Conservation (phyloP, 305 asterid species). For the Fraxinus dipetala region DNA sequence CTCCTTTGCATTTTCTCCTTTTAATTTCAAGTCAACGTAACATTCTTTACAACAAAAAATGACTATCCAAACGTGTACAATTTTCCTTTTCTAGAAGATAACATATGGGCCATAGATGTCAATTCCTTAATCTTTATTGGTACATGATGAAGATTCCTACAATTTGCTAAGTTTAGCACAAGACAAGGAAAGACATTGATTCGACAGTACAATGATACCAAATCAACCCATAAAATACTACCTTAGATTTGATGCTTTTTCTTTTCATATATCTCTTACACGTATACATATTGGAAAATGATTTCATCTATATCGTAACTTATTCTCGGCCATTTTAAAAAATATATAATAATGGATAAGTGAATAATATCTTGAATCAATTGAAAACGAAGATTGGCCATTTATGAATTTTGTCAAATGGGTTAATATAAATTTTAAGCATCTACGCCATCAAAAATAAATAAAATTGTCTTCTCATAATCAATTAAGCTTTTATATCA, state of each 20-base stretch:
- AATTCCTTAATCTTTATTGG: background rate
- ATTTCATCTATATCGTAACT: background rate
- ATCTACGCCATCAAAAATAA: background rate
- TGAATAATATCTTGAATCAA: background rate
- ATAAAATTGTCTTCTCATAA: background rate
- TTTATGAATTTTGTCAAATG: background rate
- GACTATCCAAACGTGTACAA: background rate
- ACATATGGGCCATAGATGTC: background rate
- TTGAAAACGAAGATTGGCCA: background rate
- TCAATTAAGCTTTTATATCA: background rate
- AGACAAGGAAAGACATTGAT: conserved; percentile 5
- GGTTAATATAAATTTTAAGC: background rate
- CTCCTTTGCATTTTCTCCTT: background rate
- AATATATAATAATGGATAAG: background rate
- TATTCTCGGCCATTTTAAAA: background rate
- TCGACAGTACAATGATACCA: conserved; percentile 1
- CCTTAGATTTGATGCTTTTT: background rate
- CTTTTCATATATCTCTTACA: background rate
- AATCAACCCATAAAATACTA: background rate
- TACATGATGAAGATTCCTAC: conserved; percentile 2
- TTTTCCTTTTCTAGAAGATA: background rate
- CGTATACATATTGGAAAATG: background rate
- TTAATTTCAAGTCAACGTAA: background rate
- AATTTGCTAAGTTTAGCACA: conserved; percentile 7
- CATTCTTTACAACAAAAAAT: background rate